phyloP scores from a whole-genome alignment of 768 basidiomycete genomes.

The Clavaria fumosa region DNA sequence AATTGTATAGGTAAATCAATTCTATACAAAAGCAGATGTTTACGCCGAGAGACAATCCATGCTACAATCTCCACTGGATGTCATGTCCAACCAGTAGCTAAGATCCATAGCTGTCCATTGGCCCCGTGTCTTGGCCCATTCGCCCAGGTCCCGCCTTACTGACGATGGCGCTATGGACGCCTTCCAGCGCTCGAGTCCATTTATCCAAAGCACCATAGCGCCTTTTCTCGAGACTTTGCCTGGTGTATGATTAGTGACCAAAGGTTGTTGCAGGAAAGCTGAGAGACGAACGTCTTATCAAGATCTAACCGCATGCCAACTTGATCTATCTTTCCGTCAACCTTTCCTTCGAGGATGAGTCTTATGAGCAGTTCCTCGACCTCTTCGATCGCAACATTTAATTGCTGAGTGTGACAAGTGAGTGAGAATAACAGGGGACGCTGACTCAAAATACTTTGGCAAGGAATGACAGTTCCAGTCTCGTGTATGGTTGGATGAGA shows the following conservation, averaged over 20 bases:
- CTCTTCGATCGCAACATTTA: constrained; percentile 83
- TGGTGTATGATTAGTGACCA: constrained; percentile 15
- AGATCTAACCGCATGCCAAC: constrained; percentile 86
- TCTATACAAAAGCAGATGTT: too few species aligned
- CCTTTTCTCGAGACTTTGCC: constrained; percentile 78
- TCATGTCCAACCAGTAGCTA: too few species aligned
- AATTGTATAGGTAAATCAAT: too few species aligned
- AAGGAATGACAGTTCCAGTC: constrained; percentile 84
- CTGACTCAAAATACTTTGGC: constrained; percentile 46
- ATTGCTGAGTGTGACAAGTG: constrained; percentile 43
- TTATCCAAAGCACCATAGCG: constrained; percentile 67
- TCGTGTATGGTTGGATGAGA: constrained; percentile 93
- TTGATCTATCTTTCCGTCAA: constrained; percentile 94
- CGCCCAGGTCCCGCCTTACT: constrained; percentile 39
- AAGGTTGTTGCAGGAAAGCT: neutral
- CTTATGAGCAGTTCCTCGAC: constrained; percentile 90
- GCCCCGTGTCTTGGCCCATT: too few species aligned
- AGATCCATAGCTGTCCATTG: too few species aligned
- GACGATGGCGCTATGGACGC: constrained; percentile 62
- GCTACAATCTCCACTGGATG: too few species aligned
- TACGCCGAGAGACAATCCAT: too few species aligned
- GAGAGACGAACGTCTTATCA: constrained; percentile 55
- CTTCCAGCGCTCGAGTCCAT: constrained; percentile 72
- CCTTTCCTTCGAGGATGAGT: constrained; percentile 91
- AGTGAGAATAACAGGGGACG: neutral